A percentile compares a stretch with the other conserved stretches of the same genome.
Evolutionary conservation across 257 asterid genomes (phyloP).

Genomic region (Ajuga chamaepitys): DNA sequence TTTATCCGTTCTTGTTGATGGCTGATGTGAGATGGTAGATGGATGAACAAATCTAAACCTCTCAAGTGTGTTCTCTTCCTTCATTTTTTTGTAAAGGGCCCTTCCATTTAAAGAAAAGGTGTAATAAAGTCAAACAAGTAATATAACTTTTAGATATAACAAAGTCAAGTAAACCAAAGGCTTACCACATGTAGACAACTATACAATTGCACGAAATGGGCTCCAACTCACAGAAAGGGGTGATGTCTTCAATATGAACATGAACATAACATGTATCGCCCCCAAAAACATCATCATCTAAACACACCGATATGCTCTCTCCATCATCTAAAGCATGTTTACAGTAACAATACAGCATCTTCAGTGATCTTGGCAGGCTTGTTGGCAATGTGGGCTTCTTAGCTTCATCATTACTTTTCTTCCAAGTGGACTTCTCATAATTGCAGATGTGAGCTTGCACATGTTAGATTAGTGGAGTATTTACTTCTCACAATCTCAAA

Average conservation of each 20-base stretch:
- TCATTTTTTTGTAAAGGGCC: conserved; percentile 1
- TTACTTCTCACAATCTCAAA: neutral
- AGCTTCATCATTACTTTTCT: neutral
- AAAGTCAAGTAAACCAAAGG: neutral
- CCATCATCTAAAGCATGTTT: neutral
- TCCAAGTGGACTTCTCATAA: neutral
- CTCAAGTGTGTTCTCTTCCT: neutral
- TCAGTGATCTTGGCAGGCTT: neutral
- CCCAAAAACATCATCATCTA: neutral
- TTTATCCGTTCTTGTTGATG: neutral
- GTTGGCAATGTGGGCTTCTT: neutral
- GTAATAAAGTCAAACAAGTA: neutral
- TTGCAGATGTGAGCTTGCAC: neutral
- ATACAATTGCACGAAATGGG: neutral
- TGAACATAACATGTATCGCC: neutral
- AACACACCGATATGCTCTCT: neutral
- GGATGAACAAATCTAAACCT: neutral
- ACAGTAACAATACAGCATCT: neutral
- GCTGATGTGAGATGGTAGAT: neutral
- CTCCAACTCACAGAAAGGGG: neutral
- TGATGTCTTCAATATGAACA: conserved; percentile 4
- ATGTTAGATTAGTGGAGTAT: neutral
- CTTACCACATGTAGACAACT: conserved; percentile 4
- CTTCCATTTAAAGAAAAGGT: neutral
- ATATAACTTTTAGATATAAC: neutral